Conservation (phyloP, 257 asterid genomes). For the Salvia splendens region DNA sequence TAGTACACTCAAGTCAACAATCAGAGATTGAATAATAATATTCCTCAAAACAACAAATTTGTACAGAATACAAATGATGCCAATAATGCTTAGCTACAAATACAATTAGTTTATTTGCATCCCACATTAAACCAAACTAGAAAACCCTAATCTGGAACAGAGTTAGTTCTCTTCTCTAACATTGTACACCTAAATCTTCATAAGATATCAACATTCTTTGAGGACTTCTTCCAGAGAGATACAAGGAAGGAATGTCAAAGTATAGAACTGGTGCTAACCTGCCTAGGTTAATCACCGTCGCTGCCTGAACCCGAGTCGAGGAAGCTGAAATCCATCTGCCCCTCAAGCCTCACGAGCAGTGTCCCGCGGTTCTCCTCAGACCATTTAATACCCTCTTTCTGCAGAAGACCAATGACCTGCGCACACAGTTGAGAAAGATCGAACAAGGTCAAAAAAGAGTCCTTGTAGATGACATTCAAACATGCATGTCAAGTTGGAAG, state of each 20-base stretch:
- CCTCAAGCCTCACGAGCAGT: conserved; percentile 66
- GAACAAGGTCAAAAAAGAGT: not conserved
- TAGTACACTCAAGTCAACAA: not conserved
- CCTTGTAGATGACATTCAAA: not conserved
- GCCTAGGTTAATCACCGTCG: conserved; percentile 54
- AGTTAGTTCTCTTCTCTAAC: conserved; percentile 23
- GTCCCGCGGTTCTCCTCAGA: conserved; percentile 84
- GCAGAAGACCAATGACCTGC: conserved; percentile 68
- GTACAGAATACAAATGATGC: conserved; percentile 8
- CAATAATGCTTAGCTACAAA: conserved; percentile 12
- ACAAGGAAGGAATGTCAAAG: conserved; percentile 19
- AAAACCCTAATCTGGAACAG: conserved; percentile 25
- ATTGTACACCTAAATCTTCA: conserved; percentile 22
- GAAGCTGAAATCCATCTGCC: conserved; percentile 69
- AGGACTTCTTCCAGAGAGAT: not conserved
- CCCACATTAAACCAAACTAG: conserved; percentile 12
- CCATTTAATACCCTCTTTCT: conserved; percentile 68
- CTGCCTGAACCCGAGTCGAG: conserved; percentile 57
- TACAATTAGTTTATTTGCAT: conserved; percentile 18
- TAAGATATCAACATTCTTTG: not conserved
- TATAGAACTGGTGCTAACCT: conserved; percentile 5
- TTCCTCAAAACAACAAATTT: conserved; percentile 19
- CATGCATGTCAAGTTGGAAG: no score
- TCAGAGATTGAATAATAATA: conserved; percentile 1
- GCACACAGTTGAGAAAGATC: conserved; percentile 22